Conservation (phyloP, 2,329 filamentous ascomycete genomes). For the Tolypocladium ophioglossoides region DNA sequence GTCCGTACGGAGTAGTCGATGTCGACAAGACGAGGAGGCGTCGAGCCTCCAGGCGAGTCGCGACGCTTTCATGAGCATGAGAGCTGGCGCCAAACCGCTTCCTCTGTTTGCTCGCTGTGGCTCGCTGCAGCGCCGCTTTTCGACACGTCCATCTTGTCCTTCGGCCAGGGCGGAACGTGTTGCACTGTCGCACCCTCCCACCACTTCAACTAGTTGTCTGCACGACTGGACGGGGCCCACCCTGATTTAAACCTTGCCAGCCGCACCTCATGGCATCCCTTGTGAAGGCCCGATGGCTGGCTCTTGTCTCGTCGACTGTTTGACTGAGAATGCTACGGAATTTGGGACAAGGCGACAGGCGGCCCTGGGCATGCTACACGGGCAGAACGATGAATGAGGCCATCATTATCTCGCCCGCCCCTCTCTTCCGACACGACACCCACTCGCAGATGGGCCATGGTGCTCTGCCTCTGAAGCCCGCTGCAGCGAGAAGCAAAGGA, state of each 20-base stretch:
- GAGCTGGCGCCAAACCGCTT: too few relatives aligned
- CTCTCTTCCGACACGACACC: not conserved
- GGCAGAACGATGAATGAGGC: not conserved
- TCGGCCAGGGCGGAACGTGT: not conserved
- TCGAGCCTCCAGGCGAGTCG: not conserved
- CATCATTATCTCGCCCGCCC: not conserved
- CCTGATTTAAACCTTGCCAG: not conserved
- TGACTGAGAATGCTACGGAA: not conserved
- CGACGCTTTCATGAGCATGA: too few relatives aligned
- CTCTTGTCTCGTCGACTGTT: not conserved
- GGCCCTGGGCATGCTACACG: not conserved
- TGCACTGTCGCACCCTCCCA: conserved; percentile 1
- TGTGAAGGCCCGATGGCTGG: not conserved
- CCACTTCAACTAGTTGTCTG: not conserved
- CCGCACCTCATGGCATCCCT: not conserved
- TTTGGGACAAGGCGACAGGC: not conserved
- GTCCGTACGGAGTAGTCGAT: not conserved
- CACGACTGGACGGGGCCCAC: not conserved
- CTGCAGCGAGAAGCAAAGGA: not conserved
- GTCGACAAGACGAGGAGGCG: not conserved
- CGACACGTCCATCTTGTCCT: not conserved
- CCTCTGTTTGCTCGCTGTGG: not conserved
- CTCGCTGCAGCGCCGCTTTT: not conserved
- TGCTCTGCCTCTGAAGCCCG: not conserved
- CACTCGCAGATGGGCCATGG: not conserved